phyloP scores from a whole-genome alignment of 1,284 basidiomycete genomes.

The Ganoderma leucocontextum region DNA sequence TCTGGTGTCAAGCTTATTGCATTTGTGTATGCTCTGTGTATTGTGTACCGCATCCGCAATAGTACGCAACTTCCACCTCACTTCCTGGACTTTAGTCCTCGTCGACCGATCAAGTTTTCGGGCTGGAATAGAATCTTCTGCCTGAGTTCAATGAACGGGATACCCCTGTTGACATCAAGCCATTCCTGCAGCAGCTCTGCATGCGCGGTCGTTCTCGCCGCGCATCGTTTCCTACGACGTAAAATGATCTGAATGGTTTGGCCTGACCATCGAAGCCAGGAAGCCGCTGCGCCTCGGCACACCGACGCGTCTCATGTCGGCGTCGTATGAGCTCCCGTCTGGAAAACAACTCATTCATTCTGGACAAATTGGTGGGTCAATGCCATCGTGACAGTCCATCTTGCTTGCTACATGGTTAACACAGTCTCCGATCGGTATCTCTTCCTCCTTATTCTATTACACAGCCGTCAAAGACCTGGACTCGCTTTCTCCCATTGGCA shows the following conservation, averaged over 20 bases:
- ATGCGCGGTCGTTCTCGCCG: background rate
- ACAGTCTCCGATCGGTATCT: background rate
- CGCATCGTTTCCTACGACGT: background rate
- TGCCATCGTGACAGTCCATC: background rate
- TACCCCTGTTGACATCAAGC: background rate
- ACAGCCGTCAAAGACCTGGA: background rate
- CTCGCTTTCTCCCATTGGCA: background rate
- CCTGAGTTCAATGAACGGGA: background rate
- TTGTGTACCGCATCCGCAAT: conserved; percentile 9
- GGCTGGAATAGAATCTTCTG: background rate
- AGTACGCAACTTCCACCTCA: conserved; percentile 7
- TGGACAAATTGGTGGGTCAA: background rate
- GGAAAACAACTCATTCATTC: background rate
- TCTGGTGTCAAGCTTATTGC: conserved; percentile 12
- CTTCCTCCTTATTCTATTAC: background rate
- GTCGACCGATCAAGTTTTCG: background rate
- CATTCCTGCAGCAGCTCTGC: background rate
- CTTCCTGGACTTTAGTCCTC: background rate
- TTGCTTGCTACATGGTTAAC: background rate
- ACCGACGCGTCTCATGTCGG: background rate
- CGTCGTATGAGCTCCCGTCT: background rate
- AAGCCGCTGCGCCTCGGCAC: background rate
- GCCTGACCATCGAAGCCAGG: background rate
- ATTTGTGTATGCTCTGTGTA: conserved; percentile 19
- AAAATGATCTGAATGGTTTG: background rate